Percentiles rank a stretch among this genome's conserved stretches.
Evolutionary conservation across 2,329 filamentous ascomycete species (phyloP).

Genomic region (Cercospora canescens): DNA sequence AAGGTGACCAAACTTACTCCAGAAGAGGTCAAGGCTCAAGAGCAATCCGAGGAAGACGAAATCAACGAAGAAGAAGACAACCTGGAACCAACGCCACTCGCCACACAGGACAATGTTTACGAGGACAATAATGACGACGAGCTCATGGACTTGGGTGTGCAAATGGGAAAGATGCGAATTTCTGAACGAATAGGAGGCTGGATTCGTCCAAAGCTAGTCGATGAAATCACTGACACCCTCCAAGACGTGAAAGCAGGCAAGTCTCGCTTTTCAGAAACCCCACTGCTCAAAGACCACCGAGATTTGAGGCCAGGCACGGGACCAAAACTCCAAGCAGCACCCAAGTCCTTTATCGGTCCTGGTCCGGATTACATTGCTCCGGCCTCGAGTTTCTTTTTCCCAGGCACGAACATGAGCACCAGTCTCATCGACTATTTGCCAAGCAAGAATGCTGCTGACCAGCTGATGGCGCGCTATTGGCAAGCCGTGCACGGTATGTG

Average conservation of each 20-base stretch:
- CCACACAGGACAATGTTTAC: conserved; percentile 66
- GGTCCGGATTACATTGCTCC: conserved; percentile 67
- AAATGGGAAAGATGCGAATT: conserved; percentile 69
- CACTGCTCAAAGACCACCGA: conserved; percentile 20
- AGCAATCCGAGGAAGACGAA: conserved; percentile 56
- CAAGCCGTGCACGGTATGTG: conserved; percentile 67
- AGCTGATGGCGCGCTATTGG: conserved; percentile 67
- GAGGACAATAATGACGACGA: conserved; percentile 66
- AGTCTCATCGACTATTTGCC: conserved; percentile 64
- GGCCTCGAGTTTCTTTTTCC: conserved; percentile 67
- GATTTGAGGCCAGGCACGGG: conserved; percentile 20
- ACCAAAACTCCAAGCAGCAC: conserved; percentile 29
- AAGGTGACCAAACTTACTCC: conserved; percentile 22
- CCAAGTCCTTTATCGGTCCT: conserved; percentile 60
- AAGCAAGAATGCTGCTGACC: conserved; percentile 57
- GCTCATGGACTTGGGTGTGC: conserved; percentile 69
- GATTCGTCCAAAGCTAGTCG: conserved; percentile 67
- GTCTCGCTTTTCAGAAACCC: conserved; percentile 22
- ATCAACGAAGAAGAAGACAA: conserved; percentile 56
- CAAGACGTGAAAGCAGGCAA: conserved; percentile 33
- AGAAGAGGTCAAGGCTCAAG: conserved; percentile 41
- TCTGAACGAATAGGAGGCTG: conserved; percentile 74
- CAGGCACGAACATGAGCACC: conserved; percentile 47
- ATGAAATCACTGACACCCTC: conserved; percentile 58
- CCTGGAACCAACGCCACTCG: conserved; percentile 63